Evolutionary conservation across 768 basidiomycete genomes (phyloP), one percentile per base, ranked within the genome.

Genomic region (Holtermannia corniformis): DNA sequence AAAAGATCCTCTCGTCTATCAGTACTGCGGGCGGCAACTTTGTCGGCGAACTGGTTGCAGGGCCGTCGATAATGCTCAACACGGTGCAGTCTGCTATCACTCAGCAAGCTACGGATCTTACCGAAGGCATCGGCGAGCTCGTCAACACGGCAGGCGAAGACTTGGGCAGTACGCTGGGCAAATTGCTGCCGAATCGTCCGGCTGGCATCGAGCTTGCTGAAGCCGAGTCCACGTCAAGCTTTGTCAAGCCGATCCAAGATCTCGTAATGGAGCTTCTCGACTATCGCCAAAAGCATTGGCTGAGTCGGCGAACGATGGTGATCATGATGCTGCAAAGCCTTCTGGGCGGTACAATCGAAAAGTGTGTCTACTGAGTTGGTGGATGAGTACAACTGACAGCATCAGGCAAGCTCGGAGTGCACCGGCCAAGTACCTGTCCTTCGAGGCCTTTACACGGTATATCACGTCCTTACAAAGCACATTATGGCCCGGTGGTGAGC

Each of bases 251-350:
- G 0, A 95, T 97, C 37, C 93, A 90, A 62, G 92, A 99, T 64
- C 75, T 99, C 23, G 78, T 96, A 44, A 78, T 97, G 49, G 88
- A 92, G 12, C 78, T 96, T 10, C 97, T 99, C 61, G 92, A 95
- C 71, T 80, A 97, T 16, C 83, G 95, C 74, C 90, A 88, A 77
- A 84, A 87, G 72, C 95, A 93, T 61, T 99, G 95, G 95, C 76
- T 97, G 23, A 79, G 93, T 49, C 77, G 88, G 19, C 95, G 97
- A 68, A 92, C 95, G 1, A 89, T 95, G 61, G 86, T 97, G 13
- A 88, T 97, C 48, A 91, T 97, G 54, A 74, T 97, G 47, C 95
- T 97, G 68, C 93, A 97, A 67, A 83, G 97, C 3, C 78, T 99
- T 2, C n/a, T n/a, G n/a, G 93, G 92, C 11, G 87, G 87, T 13